Conservation (phyloP, 2,329 filamentous ascomycete species). For the Hymenoscyphus linearis region DNA sequence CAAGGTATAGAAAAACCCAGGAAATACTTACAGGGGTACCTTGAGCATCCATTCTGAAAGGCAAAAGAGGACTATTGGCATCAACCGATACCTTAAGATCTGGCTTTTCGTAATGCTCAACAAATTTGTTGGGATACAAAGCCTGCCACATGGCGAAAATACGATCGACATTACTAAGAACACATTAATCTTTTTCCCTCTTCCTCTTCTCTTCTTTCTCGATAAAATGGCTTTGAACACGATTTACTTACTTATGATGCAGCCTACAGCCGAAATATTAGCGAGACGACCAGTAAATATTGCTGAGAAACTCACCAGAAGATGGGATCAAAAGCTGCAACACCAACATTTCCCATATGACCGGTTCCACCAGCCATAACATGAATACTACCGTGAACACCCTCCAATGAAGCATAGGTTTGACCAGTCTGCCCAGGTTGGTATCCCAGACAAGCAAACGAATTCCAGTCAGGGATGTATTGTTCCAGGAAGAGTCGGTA, state of each 20-base stretch:
- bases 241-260: conserved; percentile 35
- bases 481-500: conserved; percentile 14
- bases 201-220: background rate
- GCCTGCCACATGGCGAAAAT: conserved; percentile 48
- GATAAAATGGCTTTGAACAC: background rate
- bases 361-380: conserved; percentile 34
- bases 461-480: conserved; percentile 11
- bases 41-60: conserved; percentile 10
- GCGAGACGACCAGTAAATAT: background rate
- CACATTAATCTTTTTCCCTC: too few relatives aligned
- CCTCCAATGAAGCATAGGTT: conserved; percentile 36
- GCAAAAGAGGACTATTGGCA: conserved; percentile 8
- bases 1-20: background rate
- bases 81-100: background rate
- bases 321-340: conserved; percentile 40
- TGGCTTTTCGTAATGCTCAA: conserved; percentile 24
- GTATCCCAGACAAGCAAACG: conserved; percentile 11
- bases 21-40: conserved; percentile 2
- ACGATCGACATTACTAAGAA: conserved; percentile 48
- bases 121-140: conserved; percentile 32
- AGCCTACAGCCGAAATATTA: conserved; percentile 29
- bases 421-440: conserved; percentile 4
- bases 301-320: conserved; percentile 30
- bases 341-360: conserved; percentile 37
- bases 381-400: conserved; percentile 39